Conservation (phyloP, 371 early-diverging fungal species). For the Gilbertella persicaria region DNA sequence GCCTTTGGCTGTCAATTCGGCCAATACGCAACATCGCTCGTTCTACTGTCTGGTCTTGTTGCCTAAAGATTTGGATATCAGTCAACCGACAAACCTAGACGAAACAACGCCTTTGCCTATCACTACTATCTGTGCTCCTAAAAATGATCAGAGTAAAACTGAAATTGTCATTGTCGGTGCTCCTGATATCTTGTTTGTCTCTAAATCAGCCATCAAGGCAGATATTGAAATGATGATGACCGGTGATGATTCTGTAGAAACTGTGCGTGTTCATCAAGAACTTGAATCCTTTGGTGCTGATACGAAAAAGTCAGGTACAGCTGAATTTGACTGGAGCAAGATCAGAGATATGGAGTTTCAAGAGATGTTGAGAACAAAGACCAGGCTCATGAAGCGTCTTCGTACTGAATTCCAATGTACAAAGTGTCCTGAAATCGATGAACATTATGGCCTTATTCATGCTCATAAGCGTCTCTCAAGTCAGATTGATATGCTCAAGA, state of each 20-base stretch:
- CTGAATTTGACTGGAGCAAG: constrained; percentile 73
- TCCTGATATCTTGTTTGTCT: constrained; percentile 68
- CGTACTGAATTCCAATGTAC: constrained; percentile 69
- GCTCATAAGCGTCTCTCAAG: constrained; percentile 64
- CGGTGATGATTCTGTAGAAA: constrained; percentile 48
- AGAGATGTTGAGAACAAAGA: constrained; percentile 55
- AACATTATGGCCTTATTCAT: constrained; percentile 77
- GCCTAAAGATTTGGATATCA: constrained; percentile 26
- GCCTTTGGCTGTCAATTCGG: constrained; percentile 32
- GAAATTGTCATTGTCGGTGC: constrained; percentile 59
- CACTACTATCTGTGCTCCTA: constrained; percentile 57
- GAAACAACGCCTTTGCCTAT: constrained; percentile 64
- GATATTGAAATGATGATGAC: constrained; percentile 52
- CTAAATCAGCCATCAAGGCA: constrained; percentile 47
- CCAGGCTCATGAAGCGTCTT: constrained; percentile 48
- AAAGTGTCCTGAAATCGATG: constrained; percentile 79
- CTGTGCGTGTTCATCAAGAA: constrained; percentile 47
- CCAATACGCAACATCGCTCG: constrained; percentile 40
- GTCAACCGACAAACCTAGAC: constrained; percentile 18
- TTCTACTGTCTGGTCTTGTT: constrained; percentile 53
- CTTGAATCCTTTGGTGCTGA: constrained; percentile 59
- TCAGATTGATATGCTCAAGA: constrained; percentile 74
- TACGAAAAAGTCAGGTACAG: constrained; percentile 39
- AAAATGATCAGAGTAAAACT: constrained; percentile 38
- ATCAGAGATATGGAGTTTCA: constrained; percentile 87